Base-by-base conservation (phyloP, 257 asterid species). In the Nicotiana benthamiana region DNA sequence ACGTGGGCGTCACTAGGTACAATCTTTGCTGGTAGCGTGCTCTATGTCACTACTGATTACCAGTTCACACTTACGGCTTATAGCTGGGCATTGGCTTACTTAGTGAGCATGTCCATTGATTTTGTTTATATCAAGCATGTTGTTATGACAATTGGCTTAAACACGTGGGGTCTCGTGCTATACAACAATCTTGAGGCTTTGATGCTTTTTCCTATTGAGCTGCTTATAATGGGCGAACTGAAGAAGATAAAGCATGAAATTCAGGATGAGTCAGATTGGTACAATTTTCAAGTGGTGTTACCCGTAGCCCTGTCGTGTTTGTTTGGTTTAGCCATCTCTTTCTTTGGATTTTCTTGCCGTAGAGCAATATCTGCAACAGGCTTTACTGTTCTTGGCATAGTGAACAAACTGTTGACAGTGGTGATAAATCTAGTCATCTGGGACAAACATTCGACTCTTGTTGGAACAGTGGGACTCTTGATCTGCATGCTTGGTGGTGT, bases 61-160 rank as follows among this genome's bases (percentile, higher is more conserved):
- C 98, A 95, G 85, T 93, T 95, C 87, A 90, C 97, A 32, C 83
- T 93, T 70, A 85, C 90, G 6, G 99, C 99, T 60, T 95, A 95
- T 83, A 87, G 86, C 63, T 95, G 99, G 99, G 99, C 99, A 36
- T 77, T 93, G 70, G 97, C 99, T 3, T 95, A 93, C 85, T 83
- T 93, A 27, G 88, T 89, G 83, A 95, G 99, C 92, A 95, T 95
- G 98, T 92, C 99, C 1, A 85, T 95, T 46, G 99, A 95, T 85
- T 95, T 95, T 86, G 98, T 95, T 60, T 93, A 95, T 86, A 95
- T 95, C 32, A 95, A 95, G 91, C 99, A 95, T 79, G 99, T 95
- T 6, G 97, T 93, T 12, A 93, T 92, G 99, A 95, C 98, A 30
- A 91, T 95, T 36, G 97, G 98, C 52, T 84, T 95, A 75, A 93